These are phyloP conservation scores for Pisolithus microcarpus DNA, from an alignment of 768 basidiomycete species.

Conservation along the genomic window DNA sequence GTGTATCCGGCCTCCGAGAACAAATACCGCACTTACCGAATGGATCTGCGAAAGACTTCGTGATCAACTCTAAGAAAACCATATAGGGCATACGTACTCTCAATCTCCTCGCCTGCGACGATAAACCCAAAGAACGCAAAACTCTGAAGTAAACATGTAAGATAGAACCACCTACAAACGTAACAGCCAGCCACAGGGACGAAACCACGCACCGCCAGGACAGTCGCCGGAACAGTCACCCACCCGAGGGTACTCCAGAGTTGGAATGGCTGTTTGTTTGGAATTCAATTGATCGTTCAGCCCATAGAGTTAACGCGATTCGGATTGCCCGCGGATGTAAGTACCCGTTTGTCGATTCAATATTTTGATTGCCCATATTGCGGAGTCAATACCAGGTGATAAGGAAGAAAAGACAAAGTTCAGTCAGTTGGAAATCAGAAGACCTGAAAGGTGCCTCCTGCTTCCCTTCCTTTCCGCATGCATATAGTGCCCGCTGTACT, in stretches of 20 bases:
- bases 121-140: conserved; percentile 73
- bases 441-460: neutral
- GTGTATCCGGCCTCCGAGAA: neutral
- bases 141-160: conserved; percentile 29
- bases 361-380: neutral
- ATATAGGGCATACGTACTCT: conserved; percentile 39
- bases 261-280: conserved; percentile 50
- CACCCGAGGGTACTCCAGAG: conserved; percentile 48
- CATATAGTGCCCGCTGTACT: neutral
- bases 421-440: conserved; percentile 1
- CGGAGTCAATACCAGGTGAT: neutral
- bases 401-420: conserved; percentile 4
- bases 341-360: neutral
- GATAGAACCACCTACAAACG: neutral
- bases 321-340: too few species aligned
- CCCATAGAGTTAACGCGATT: too few species aligned
- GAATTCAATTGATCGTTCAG: too few species aligned
- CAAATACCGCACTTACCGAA: conserved; percentile 28
- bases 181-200: neutral
- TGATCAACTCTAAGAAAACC: neutral
- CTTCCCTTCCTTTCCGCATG: conserved; percentile 10
- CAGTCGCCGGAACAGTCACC: conserved; percentile 60
- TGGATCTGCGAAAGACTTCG: conserved; percentile 30
- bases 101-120: conserved; percentile 69
- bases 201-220: conserved; percentile 36